phyloP scores from a whole-genome alignment of 1,284 basidiomycete species.

The Moesziomyces parantarcticus region DNA sequence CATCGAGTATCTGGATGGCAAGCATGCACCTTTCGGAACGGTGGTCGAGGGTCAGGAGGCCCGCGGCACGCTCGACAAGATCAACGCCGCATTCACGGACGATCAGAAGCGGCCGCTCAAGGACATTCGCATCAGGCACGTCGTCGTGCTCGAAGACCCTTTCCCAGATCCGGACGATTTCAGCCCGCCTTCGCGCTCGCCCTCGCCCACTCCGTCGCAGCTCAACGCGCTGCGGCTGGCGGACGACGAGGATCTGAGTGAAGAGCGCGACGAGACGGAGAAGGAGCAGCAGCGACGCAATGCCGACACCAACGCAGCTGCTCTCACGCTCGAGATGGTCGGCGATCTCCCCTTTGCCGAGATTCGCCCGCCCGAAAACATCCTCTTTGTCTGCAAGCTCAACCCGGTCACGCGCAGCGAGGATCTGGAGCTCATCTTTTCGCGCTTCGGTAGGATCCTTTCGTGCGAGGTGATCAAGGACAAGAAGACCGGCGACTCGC shows the following conservation, averaged over 20 bases:
- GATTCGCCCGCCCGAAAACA: constrained; percentile 96
- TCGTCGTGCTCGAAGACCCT: constrained; percentile 96
- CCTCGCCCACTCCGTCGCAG: constrained; percentile 71
- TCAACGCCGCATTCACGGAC: constrained; percentile 91
- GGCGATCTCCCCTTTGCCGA: constrained; percentile 98
- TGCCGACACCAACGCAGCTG: constrained; percentile 88
- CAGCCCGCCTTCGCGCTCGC: constrained; percentile 78
- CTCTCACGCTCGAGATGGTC: constrained; percentile 98
- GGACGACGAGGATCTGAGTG: constrained; percentile 71
- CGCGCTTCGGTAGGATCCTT: constrained; percentile 91
- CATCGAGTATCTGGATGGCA: constrained; percentile 94
- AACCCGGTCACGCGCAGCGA: constrained; percentile 95
- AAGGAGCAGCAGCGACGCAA: constrained; percentile 81
- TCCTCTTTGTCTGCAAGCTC: constrained; percentile 97
- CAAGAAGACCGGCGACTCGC: constrained; percentile 91
- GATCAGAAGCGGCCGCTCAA: constrained; percentile 88
- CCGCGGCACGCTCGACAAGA: constrained; percentile 79
- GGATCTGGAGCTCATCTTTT: constrained; percentile 96
- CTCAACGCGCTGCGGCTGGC: constrained; percentile 75
- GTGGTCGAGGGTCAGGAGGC: constrained; percentile 90
- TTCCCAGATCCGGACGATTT: constrained; percentile 80
- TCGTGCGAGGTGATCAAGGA: constrained; percentile 97
- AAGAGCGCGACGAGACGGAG: constrained; percentile 79
- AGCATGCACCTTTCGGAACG: constrained; percentile 93
- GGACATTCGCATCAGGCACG: constrained; percentile 83